Evolutionary conservation across 1,284 basidiomycete species (phyloP), one percentile per base, ranked within the genome.

Genomic region (Cutaneotrichosporon sp.): DNA sequence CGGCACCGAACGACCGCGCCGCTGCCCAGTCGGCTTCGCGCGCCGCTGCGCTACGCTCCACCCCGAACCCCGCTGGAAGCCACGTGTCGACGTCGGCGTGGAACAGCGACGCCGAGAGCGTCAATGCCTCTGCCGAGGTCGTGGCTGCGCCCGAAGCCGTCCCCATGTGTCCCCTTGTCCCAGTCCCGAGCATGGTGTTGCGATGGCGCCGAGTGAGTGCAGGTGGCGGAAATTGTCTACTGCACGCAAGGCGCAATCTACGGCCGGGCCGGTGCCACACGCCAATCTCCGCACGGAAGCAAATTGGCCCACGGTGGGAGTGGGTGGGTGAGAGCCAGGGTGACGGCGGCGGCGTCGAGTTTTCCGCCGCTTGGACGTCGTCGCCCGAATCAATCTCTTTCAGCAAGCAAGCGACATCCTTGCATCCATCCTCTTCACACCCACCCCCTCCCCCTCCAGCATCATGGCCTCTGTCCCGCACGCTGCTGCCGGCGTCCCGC

Each of bases 21-120:
- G 46, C 18, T 3, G 58, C 60, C 52, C 54, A 59, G 13, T 59
- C 58, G 9, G 38, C 34, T 3, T 49, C 44, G 33, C 56, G 54
- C 1, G 26, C 46, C 12, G n/a, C 22, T 10, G 52, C 49, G 30
- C 50, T 30, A 33, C 26, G 36, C 14, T 36, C 10, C 13, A 61
- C 40, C 26, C 70, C 70, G 40, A 70, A 72, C 22, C 51, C 49
- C 10, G 60, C 39, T 1, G 70, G 70, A 12, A 72, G 64, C 70
- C 70, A 72, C 8, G 60, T 53, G 46, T 65, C 63, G 49, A 72
- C 63, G 33, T 61, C 59, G 33, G 65, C 65, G 37, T 65, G 64
- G 59, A 69, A 72, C 22, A 68, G 42, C 7, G 64, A 62, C 4
- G 70, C 70, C 42, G 65, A 63, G 17, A 72, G 55, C 0, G 61